phyloP scores from a whole-genome alignment of 257 asterid genomes.

The Solanum okadae region DNA sequence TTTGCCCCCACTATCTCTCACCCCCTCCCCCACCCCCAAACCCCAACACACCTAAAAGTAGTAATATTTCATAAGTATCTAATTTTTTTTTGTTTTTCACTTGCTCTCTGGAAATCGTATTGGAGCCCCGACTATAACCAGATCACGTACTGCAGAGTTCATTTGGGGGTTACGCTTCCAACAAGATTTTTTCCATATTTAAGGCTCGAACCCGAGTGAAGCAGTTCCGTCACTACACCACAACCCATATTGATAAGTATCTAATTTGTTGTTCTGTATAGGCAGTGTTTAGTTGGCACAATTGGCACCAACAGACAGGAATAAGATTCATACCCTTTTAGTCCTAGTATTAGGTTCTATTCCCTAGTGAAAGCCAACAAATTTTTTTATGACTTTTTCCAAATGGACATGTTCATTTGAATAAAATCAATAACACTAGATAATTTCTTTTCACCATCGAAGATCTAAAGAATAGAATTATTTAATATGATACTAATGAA shows the following conservation, averaged over 20 bases:
- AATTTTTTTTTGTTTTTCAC: no score
- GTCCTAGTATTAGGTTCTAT: background rate
- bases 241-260: background rate
- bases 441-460: background rate
- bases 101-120: no score
- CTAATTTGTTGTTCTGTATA: background rate
- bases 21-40: background rate
- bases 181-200: no score
- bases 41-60: background rate
- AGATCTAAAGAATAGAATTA: background rate
- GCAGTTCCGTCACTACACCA: accelerated
- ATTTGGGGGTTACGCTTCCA: accelerated
- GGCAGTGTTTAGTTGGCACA: background rate
- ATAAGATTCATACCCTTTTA: conserved; percentile 8
- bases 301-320: conserved; percentile 11
- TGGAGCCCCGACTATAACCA: no score
- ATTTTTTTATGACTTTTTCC: background rate
- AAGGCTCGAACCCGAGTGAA: accelerated
- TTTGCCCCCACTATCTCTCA: background rate
- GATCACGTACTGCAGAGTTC: accelerated
- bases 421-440: background rate
- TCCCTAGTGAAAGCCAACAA: background rate
- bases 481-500: background rate
- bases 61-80: background rate
- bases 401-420: background rate